A percentile compares a stretch with the other conserved stretches of the same genome.
Evolutionary conservation across 805 yeast genomes (phyloP).

Genomic region (Teunomyces panamensis): DNA sequence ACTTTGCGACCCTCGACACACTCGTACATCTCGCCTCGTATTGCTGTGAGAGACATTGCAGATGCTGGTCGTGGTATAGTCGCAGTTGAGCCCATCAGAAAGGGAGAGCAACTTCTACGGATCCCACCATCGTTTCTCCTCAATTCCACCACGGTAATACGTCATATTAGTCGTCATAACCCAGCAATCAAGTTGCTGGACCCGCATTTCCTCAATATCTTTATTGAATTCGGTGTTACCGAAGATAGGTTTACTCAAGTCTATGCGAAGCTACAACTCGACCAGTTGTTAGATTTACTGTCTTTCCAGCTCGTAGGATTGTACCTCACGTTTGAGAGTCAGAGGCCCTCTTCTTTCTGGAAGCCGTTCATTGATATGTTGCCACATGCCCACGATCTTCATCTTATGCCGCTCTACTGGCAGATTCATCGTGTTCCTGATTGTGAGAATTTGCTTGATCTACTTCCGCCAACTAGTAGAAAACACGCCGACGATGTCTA

Average conservation of each 20-base stretch:
- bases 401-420: conserved; percentile 66
- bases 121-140: conserved; percentile 59
- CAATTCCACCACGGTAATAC: conserved; percentile 51
- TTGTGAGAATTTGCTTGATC: conserved; percentile 24
- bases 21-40: conserved; percentile 35
- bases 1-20: conserved; percentile 16
- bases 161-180: conserved; percentile 43
- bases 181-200: conserved; percentile 25
- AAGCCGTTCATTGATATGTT: conserved; percentile 61
- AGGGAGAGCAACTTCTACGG: conserved; percentile 46
- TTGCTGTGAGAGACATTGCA: conserved; percentile 40
- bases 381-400: conserved; percentile 56
- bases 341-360: conserved; percentile 56
- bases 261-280: conserved; percentile 27
- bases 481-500: conserved; percentile 41
- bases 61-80: conserved; percentile 64
- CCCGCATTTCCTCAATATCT: conserved; percentile 16
- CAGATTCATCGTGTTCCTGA: conserved; percentile 25
- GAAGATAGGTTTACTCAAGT: conserved; percentile 26
- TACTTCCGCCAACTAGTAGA: conserved; percentile 45
- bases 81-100: conserved; percentile 35
- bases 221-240: conserved; percentile 20
- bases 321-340: conserved; percentile 45
- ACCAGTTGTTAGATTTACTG: conserved; percentile 40
- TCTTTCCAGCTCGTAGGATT: conserved; percentile 61